A percentile compares a stretch with the other conserved stretches of the same genome.
Conservation (phyloP, 2,329 filamentous ascomycete species). For the Orbilia oligospora region DNA sequence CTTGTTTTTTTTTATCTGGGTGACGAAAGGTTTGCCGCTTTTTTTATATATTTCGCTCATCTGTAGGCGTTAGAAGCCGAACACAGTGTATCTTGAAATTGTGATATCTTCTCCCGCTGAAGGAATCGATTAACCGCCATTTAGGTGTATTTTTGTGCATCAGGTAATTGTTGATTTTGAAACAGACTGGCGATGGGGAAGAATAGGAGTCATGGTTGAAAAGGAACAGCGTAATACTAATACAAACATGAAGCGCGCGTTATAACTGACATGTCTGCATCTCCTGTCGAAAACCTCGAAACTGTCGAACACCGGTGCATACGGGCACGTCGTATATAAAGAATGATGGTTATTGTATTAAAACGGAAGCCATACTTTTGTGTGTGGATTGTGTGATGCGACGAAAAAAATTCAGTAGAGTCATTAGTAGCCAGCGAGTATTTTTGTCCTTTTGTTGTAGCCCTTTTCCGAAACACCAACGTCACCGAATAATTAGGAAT, state of each 20-base stretch:
- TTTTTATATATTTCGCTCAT: conserved; percentile 1
- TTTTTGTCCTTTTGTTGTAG: conserved; percentile 52
- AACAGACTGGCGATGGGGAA: conserved; percentile 33
- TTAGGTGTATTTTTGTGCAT: conserved; percentile 25
- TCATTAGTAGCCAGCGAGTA: conserved; percentile 60
- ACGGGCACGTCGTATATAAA: conserved; percentile 51
- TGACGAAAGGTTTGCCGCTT: conserved; percentile 11
- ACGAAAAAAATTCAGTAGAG: conserved; percentile 52
- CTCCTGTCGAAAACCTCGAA: conserved; percentile 49
- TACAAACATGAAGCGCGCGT: conserved; percentile 61
- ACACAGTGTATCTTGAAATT: conserved; percentile 24
- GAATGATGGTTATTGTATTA: conserved; percentile 58
- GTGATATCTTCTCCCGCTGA: conserved; percentile 20
- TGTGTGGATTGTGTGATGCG: conserved; percentile 38
- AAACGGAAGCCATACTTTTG: conserved; percentile 57
- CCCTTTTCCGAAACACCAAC: conserved; percentile 56
- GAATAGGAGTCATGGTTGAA: conserved; percentile 47
- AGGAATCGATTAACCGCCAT: conserved; percentile 23
- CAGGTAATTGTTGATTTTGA: conserved; percentile 39
- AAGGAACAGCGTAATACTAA: conserved; percentile 57
- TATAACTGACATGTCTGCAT: conserved; percentile 57
- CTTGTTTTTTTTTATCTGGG: not conserved
- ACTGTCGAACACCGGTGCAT: conserved; percentile 55
- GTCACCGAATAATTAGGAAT: conserved; percentile 47
- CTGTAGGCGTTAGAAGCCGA: conserved; percentile 22